Base-by-base conservation (phyloP, 495 filamentous ascomycete genomes). In the Aspergillus affinis region DNA sequence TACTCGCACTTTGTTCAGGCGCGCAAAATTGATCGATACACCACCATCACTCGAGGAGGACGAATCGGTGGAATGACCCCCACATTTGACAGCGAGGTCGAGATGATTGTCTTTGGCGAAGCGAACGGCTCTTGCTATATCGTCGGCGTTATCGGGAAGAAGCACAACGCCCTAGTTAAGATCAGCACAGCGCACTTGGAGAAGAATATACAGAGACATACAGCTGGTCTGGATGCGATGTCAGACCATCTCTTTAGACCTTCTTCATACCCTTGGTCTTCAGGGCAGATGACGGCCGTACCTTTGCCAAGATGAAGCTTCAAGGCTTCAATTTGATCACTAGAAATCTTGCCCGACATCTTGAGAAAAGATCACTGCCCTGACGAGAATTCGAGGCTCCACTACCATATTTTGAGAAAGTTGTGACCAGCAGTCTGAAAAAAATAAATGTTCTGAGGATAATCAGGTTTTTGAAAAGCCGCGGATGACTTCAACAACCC, bases 171-270 rank as follows among this genome's bases (percentile, higher is more conserved):
- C 49, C 49, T 51, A 17, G 23, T 5, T 15, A 3, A 20, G 9
- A 18, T 51, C 15, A 51, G 17, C 13, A n/a, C 15, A 26, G 49
- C 12, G 49, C 15, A 51, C 10, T 2, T 5, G 15, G 8, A 18
- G 4, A 1, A 20, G 1, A 51, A 6, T 0, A 13, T 1, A n/a
- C 20, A 15, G 20, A 6, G 20, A 26, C 21, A 15, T 29, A 51
- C 49, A n/a, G 49, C 49, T n/a, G 20, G 6, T 26, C 29, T 51
- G 17, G 29, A 12, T 26, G 49, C 20, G 21, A 29, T 13, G n/a
- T 51, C 49, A 27, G 49, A 51, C 49, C 49, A 51, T 27, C 49
- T 23, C 15, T 29, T 27, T 17, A 51, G 23, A 27, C 49, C 23
- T 1, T 26, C 9, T 20, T 51, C 49, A 29, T 51, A 51, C 3